These are phyloP conservation scores for Talaromyces sp. DNA, from an alignment of 2,329 filamentous ascomycete species.

Conservation along the genomic window DNA sequence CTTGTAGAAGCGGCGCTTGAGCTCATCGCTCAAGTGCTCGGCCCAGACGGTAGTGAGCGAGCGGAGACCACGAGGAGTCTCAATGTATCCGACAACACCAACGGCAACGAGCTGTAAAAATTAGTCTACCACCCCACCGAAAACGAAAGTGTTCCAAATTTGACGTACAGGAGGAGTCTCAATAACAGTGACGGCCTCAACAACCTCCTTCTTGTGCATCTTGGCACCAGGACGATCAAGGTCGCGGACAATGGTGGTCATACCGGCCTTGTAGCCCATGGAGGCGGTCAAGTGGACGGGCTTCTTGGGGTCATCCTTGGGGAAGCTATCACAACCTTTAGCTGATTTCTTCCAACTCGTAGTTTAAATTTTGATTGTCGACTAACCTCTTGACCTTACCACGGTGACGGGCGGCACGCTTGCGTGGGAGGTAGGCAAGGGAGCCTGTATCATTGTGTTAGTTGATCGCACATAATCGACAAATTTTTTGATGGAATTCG, in stretches of 20 bases:
- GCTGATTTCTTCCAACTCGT: conserved; percentile 14
- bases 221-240: conserved; percentile 98
- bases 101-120: conserved; percentile 90
- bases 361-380: background rate
- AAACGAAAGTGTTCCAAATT: conserved; percentile 47
- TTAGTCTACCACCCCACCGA: background rate
- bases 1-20: conserved; percentile 99
- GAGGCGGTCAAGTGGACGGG: conserved; percentile 96
- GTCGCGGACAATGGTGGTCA: conserved; percentile 99
- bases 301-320: conserved; percentile 99
- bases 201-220: conserved; percentile 98
- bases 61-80: conserved; percentile 98
- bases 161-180: conserved; percentile 92
- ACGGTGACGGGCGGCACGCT: conserved; percentile 89
- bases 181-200: conserved; percentile 83
- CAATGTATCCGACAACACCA: conserved; percentile 99
- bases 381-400: conserved; percentile 98
- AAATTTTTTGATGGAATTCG: conserved; percentile 26
- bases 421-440: conserved; percentile 81
- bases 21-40: conserved; percentile 96
- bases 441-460: conserved; percentile 52
- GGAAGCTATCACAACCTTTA: conserved; percentile 66
- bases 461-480: conserved; percentile 29
- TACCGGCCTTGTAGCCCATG: conserved; percentile 99
- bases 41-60: conserved; percentile 99